Base-by-base conservation (phyloP, 2,329 filamentous ascomycete species). In the Sclerotinia sclerotiorum region DNA sequence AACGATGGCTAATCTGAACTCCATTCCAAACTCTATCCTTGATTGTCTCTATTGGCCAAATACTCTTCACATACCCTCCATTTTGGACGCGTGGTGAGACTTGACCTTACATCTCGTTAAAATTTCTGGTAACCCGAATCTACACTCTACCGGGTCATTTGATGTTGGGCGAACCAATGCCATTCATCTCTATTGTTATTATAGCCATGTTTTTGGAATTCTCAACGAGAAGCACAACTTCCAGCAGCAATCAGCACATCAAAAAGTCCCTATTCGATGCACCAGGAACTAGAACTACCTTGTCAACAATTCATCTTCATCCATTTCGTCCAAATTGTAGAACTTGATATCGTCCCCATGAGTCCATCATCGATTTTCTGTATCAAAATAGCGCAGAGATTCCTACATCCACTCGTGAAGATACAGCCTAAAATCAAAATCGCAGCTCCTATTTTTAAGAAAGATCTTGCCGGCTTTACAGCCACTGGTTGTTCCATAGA, bases 361-460 rank as follows among this genome's bases (percentile, higher is more conserved):
- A n/a, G n/a, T n/a, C n/a, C n/a, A n/a, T n/a, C 11, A 35, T 63
- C 2, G 29, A 63, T 19, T 27, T 63, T 19, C 42, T 52, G 29
- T 52, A 24, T 32, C 60, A 63, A 63, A 39, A 51, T n/a, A n/a
- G 13, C 15, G 10, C 21, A 10, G 15, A 63, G 1, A 63, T 63
- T 15, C 5, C 17, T 19, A 44, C 39, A n/a, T 19, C 8, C 46
- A 6, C 60, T 62, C 46, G 2, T 46, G 19, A 35, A 62, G 46
- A 46, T 8, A 27, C n/a, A 49, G 46, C 46, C 32, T 62, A 46
- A 46, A n/a, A 19, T 49, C 60, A 51, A 62, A 27, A 62, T 17
- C n/a, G 5, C 13, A 48, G n/a, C 32, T 21, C 7, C 51, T 19
- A 51, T 62, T 19, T 29, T 19, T 4, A n/a, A 35, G 24, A 29